Evolutionary conservation across 129 eudicot species (phyloP), one percentile per base, ranked within the genome.

Genomic region (Cynara cardunculus): DNA sequence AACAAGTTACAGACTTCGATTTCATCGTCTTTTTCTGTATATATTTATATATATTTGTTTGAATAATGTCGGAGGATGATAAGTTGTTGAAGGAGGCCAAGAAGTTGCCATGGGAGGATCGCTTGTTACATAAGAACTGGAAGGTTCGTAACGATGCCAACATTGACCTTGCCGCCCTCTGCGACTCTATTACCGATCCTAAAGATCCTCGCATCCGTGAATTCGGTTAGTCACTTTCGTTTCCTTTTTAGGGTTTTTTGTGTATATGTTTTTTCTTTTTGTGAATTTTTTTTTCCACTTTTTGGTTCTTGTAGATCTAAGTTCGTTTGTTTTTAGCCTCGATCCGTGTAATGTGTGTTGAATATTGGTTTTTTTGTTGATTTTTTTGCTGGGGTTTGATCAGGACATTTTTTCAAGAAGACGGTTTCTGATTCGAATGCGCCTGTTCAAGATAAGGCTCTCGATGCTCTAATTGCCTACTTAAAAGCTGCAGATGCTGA

Each of bases 391-490:
- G 25, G 13, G 49, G 46, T 81, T 78, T 74, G 64, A 44, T 78
- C 69, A 95, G 99, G 97, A 7, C 95, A 89, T 31, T 88, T 87
- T 87, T 96, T 96, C 87, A 89, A 80, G 84, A 92, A 96, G 92
- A 37, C 97, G 46, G 90, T 96, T 73, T 89, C 95, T 28, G 99
- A 96, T 89, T 87, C 98, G 27, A 96, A 96, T 86, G 98, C 99
- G 24, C 98, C 98, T 4, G 99, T 96, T 7, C 99, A 96, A 78
- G 99, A 96, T 86, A 96, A 96, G 91, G 99, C 99, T 7, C 89
- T 96, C 11, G 99, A 96, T 81, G 97, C 99, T 5, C 79, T 96
- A 31, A 96, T 96, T 86, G 90, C 93, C 13, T 96, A 75, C 78
- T 84, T 92, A 24, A 88, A 77, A 86, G 97, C 97, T 49, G 99